phyloP scores from a whole-genome alignment of 225 moss, liverwort and hornwort genomes.

The Lunularia cruciata region DNA sequence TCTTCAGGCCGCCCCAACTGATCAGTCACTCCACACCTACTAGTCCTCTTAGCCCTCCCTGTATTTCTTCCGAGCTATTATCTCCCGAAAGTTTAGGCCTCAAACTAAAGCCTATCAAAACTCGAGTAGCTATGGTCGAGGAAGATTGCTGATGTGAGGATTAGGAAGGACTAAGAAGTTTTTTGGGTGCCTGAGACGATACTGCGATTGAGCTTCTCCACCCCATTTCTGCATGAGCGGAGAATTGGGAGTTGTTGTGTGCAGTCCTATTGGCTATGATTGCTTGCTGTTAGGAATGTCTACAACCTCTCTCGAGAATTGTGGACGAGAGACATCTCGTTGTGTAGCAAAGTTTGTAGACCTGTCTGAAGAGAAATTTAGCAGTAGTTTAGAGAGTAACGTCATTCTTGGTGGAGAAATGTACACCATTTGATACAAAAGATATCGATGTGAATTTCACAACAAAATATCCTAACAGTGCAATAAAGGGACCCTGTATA shows the following conservation, averaged over 20 bases:
- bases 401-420: constrained; percentile 58
- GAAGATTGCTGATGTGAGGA: constrained; percentile 31
- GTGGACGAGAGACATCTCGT: constrained; percentile 29
- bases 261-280: constrained; percentile 30
- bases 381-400: constrained; percentile 28
- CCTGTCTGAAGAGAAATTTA: constrained; percentile 8
- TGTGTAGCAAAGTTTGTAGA: constrained; percentile 13
- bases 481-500: constrained; percentile 44
- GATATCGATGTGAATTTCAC: constrained; percentile 22
- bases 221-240: constrained; percentile 35
- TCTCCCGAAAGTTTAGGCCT: constrained; percentile 90
- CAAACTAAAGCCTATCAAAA: constrained; percentile 97
- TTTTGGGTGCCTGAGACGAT: constrained; percentile 25
- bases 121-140: constrained; percentile 58
- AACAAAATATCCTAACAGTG: constrained; percentile 27
- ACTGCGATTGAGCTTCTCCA: constrained; percentile 21
- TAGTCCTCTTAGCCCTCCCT: constrained; percentile 85
- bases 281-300: constrained; percentile 24
- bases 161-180: constrained; percentile 25
- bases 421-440: constrained; percentile 50
- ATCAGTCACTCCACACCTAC: constrained; percentile 72
- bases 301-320: constrained; percentile 44
- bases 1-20: constrained; percentile 65
- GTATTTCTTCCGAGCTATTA: constrained; percentile 80
- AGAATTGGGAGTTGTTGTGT: constrained; percentile 31